These are phyloP conservation scores for Plicaturopsis crispa DNA, from an alignment of 768 basidiomycete species.

Conservation along the genomic window DNA sequence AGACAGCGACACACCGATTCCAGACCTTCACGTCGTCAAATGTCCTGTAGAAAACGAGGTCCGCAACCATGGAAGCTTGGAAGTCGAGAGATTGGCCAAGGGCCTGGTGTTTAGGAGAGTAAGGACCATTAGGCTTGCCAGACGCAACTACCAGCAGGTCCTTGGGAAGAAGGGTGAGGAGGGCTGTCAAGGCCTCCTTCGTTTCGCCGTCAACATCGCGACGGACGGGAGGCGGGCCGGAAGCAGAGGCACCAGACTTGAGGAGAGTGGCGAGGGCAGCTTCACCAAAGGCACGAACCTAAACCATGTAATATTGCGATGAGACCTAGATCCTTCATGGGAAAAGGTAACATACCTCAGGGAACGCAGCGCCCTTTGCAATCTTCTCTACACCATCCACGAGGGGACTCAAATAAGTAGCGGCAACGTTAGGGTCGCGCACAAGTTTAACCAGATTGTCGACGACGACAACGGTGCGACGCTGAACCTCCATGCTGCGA, in stretches of 20 bases:
- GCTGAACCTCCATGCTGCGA: conserved; percentile 93
- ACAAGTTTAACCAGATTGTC: conserved; percentile 98
- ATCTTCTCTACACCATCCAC: conserved; percentile 90
- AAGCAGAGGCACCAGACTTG: conserved; percentile 77
- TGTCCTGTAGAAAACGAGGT: conserved; percentile 58
- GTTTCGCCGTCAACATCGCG: conserved; percentile 67
- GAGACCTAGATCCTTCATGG: conserved; percentile 9
- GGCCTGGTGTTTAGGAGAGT: conserved; percentile 45
- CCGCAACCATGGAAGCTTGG: conserved; percentile 66
- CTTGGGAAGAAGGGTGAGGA: conserved; percentile 54
- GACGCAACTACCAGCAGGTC: conserved; percentile 34
- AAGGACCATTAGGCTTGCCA: conserved; percentile 42
- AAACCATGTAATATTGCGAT: neutral
- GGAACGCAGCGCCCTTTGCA: conserved; percentile 87
- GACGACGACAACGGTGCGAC: conserved; percentile 88
- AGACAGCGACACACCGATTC: conserved; percentile 66
- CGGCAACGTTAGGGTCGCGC: conserved; percentile 83
- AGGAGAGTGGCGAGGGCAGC: conserved; percentile 73
- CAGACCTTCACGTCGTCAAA: conserved; percentile 50
- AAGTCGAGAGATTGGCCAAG: conserved; percentile 61
- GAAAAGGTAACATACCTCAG: conserved; percentile 52
- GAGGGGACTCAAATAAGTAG: conserved; percentile 78
- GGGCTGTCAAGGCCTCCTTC: conserved; percentile 41
- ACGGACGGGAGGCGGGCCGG: conserved; percentile 56
- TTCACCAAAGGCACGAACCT: conserved; percentile 90